phyloP scores from a whole-genome alignment of 345 rosid genomes.

The Cochlearia excelsa region DNA sequence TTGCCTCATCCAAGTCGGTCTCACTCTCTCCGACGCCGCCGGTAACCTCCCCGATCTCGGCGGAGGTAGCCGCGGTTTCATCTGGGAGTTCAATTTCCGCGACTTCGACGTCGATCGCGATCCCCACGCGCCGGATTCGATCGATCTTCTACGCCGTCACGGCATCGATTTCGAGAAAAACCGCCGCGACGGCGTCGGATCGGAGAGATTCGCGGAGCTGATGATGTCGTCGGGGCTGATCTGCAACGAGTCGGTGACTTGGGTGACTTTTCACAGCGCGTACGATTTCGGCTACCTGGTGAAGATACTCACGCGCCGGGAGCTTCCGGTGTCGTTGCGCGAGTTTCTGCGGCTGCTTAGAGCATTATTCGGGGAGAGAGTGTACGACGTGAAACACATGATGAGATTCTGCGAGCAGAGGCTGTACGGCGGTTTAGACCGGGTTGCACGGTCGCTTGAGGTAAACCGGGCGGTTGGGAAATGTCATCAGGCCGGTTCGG shows the following conservation, averaged over 20 bases:
- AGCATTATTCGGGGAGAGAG: slow-evolving; percentile 58
- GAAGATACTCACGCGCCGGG: slow-evolving; percentile 69
- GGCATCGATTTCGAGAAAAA: slow-evolving; percentile 84
- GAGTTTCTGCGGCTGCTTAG: slow-evolving; percentile 53
- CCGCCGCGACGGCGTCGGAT: slow-evolving; percentile 53
- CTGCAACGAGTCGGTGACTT: slow-evolving; percentile 71
- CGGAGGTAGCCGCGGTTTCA: slow-evolving; percentile 32
- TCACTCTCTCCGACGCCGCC: slow-evolving; percentile 68
- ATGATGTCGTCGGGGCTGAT: slow-evolving; percentile 88
- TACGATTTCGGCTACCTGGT: slow-evolving; percentile 89
- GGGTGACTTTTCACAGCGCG: slow-evolving; percentile 96
- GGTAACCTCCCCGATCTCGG: slow-evolving; percentile 59
- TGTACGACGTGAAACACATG: slow-evolving; percentile 86
- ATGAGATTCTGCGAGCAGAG: slow-evolving; percentile 63
- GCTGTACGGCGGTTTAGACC: slow-evolving; percentile 76
- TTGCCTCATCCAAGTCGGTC: slow-evolving; percentile 78
- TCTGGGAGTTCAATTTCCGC: slow-evolving; percentile 93
- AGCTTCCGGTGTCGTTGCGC: slow-evolving; percentile 45
- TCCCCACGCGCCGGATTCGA: slow-evolving; percentile 75
- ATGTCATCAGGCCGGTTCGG: slow-evolving; percentile 96
- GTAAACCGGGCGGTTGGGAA: slow-evolving; percentile 74
- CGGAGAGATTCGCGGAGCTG: slow-evolving; percentile 71
- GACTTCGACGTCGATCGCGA: slow-evolving; percentile 78
- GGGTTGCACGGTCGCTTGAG: slow-evolving; percentile 58
- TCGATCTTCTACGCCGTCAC: slow-evolving; percentile 71